These are phyloP conservation scores for Agastache rugosa DNA, from an alignment of 257 asterid species.

Conservation along the genomic window DNA sequence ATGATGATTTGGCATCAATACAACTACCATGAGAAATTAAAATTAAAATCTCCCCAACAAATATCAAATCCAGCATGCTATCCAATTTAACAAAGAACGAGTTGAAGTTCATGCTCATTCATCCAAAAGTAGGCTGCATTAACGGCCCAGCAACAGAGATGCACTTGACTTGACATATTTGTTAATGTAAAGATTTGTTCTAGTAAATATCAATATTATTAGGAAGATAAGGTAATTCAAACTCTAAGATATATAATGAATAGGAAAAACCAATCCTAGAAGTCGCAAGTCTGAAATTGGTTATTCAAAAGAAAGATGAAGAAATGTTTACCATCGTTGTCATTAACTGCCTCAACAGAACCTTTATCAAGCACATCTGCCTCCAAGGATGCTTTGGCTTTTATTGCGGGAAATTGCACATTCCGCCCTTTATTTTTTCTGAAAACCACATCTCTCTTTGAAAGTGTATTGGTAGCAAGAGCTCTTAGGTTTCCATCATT, in stretches of 20 bases:
- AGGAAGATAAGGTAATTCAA: not conserved
- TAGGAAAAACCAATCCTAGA: slow-evolving; percentile 1
- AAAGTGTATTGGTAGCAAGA: slow-evolving; percentile 36
- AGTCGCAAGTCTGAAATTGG: slow-evolving; percentile 1
- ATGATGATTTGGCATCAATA: not conserved
- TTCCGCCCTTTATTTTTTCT: slow-evolving; percentile 32
- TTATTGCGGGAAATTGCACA: slow-evolving; percentile 37
- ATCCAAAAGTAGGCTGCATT: not conserved
- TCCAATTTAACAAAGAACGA: not conserved
- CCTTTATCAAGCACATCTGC: slow-evolving; percentile 55
- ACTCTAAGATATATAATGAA: not conserved
- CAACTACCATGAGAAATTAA: not conserved
- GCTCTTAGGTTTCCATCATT: slow-evolving; percentile 42
- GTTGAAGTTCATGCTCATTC: slow-evolving; percentile 13
- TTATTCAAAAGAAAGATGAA: slow-evolving; percentile 22
- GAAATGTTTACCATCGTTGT: slow-evolving; percentile 51
- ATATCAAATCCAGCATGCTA: not conserved
- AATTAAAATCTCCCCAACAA: not conserved
- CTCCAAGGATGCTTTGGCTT: slow-evolving; percentile 58
- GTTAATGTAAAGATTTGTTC: not conserved
- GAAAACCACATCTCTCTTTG: slow-evolving; percentile 36
- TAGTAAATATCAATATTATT: not conserved
- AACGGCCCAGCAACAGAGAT: not conserved
- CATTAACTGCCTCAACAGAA: slow-evolving; percentile 49
- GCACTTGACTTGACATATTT: not conserved